Evolutionary conservation across 768 basidiomycete genomes (phyloP).

Genomic region (Crucibulum laeve): DNA sequence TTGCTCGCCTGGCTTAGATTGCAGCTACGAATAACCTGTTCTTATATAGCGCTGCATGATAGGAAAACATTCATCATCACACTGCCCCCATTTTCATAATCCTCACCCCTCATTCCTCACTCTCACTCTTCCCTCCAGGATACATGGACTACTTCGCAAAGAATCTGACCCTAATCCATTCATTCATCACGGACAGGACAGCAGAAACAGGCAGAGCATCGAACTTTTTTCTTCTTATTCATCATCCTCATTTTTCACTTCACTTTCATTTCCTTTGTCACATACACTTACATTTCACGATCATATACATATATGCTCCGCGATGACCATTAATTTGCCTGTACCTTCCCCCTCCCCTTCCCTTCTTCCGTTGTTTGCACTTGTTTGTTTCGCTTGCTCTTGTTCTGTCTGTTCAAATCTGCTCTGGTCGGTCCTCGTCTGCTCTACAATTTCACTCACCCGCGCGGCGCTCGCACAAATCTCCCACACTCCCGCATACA

Average conservation of each 20-base stretch:
- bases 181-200: constrained; percentile 5
- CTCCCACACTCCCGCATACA: not conserved
- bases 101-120: constrained; percentile 6
- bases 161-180: constrained; percentile 6
- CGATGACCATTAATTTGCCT: constrained; percentile 16
- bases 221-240: constrained; percentile 4
- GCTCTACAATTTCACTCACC: not conserved
- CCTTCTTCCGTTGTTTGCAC: not conserved
- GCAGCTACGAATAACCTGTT: constrained; percentile 97
- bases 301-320: constrained; percentile 17
- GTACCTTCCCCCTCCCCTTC: constrained; percentile 3
- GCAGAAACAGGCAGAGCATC: constrained; percentile 4
- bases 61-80: constrained; percentile 12
- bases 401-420: not conserved
- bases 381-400: not conserved
- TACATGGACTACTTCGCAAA: constrained; percentile 14
- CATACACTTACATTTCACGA: constrained; percentile 16
- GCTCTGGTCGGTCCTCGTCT: not conserved
- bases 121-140: constrained; percentile 13
- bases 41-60: constrained; percentile 71
- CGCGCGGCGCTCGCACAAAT: not conserved
- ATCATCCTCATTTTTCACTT: constrained; percentile 3
- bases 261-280: constrained; percentile 8
- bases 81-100: constrained; percentile 5
- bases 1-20: constrained; percentile 47